Evolutionary conservation across 2,329 filamentous ascomycete genomes (phyloP).

Genomic region (Botrytis paeoniae): DNA sequence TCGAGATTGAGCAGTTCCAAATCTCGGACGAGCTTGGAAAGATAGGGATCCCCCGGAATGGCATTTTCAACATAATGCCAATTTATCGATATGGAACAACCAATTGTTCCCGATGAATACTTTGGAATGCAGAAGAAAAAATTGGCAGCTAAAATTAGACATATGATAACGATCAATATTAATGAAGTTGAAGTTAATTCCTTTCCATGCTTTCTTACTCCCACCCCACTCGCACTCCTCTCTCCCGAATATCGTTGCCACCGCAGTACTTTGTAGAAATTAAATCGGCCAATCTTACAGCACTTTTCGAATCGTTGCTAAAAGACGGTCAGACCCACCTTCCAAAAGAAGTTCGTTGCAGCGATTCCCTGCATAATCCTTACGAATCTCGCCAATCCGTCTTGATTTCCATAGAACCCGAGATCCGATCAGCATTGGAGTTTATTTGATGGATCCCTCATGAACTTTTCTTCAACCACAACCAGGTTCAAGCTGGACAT

Average conservation of each 20-base stretch:
- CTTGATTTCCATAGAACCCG: neutral
- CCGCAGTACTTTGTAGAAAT: neutral
- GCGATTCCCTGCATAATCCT: neutral
- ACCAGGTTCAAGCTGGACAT: neutral
- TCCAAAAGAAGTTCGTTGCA: neutral
- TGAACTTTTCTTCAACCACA: neutral
- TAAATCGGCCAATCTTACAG: neutral
- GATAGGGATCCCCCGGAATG: neutral
- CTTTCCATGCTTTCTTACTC: neutral
- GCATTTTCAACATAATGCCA: neutral
- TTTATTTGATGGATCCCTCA: neutral
- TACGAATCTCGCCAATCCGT: neutral
- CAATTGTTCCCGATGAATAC: neutral
- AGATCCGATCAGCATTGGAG: neutral
- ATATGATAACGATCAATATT: neutral
- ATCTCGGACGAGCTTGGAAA: neutral
- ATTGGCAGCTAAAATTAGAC: neutral
- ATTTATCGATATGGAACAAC: neutral
- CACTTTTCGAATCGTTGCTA: neutral
- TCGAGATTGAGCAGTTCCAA: neutral
- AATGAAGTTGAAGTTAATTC: neutral
- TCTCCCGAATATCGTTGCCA: neutral
- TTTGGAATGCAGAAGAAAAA: neutral
- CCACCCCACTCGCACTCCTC: neutral
- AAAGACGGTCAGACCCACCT: neutral